phyloP scores from a whole-genome alignment of 768 basidiomycete species.

The Suillus decipiens region DNA sequence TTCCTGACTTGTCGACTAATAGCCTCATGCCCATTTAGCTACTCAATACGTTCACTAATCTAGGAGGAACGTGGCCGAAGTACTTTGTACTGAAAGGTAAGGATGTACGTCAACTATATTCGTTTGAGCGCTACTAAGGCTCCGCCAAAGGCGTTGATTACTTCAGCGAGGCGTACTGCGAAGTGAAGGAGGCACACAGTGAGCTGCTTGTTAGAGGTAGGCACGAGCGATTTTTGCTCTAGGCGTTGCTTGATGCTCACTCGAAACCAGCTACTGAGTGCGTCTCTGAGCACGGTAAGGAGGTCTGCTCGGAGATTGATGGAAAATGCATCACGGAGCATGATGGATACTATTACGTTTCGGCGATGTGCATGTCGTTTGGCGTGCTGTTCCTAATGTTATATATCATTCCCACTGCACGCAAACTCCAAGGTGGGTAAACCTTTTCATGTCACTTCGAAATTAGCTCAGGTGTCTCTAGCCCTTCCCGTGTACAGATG shows the following conservation, averaged over 20 bases:
- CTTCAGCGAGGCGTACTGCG: slow-evolving; percentile 84
- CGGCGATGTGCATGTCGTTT: slow-evolving; percentile 72
- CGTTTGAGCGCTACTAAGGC: slow-evolving; percentile 14
- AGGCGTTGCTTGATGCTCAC: slow-evolving; percentile 14
- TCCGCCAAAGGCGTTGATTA: slow-evolving; percentile 71
- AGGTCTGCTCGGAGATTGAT: slow-evolving; percentile 67
- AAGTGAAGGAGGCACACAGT: slow-evolving; percentile 58
- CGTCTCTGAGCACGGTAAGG: slow-evolving; percentile 89
- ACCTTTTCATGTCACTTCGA: not conserved
- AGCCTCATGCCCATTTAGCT: slow-evolving; percentile 50
- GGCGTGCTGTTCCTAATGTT: slow-evolving; percentile 73
- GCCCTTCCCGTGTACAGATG: slow-evolving; percentile 71
- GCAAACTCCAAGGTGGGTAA: slow-evolving; percentile 78
- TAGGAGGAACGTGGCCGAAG: slow-evolving; percentile 98
- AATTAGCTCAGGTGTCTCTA: slow-evolving; percentile 28
- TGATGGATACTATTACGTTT: slow-evolving; percentile 92
- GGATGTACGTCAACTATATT: slow-evolving; percentile 7
- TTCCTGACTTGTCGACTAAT: slow-evolving; percentile 6
- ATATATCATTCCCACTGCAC: slow-evolving; percentile 84
- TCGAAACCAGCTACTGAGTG: slow-evolving; percentile 71
- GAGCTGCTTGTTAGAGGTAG: slow-evolving; percentile 58
- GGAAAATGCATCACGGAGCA: slow-evolving; percentile 82
- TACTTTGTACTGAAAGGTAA: slow-evolving; percentile 92
- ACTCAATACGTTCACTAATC: slow-evolving; percentile 92
- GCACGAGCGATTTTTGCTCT: slow-evolving; percentile 13